Percentiles rank a stretch among this genome's conserved stretches.
Conservation (phyloP, 176 grass and related monocot genomes). For the Carex kokanica region DNA sequence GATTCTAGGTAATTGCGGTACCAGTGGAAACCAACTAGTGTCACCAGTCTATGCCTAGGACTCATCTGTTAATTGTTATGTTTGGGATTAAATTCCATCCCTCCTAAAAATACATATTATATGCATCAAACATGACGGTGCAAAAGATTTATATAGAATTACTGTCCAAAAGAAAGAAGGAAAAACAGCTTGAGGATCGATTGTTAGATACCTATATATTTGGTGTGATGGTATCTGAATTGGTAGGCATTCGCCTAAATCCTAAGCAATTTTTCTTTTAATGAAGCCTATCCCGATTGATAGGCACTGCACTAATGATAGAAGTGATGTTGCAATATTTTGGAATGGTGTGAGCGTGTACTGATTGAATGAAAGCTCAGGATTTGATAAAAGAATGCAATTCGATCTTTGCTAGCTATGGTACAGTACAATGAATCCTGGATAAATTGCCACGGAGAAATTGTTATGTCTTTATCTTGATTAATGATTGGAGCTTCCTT, state of each 20-base stretch:
- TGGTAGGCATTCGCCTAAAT: background rate
- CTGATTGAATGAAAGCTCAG: background rate
- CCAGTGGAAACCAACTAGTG: background rate
- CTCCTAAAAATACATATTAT: background rate
- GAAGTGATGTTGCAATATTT: no score
- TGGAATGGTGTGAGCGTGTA: no score
- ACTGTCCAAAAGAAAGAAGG: background rate
- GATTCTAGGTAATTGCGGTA: background rate
- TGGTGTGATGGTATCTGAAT: background rate
- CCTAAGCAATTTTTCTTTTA: background rate
- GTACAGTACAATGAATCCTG: background rate
- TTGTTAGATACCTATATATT: background rate
- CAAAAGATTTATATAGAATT: background rate
- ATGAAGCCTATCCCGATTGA: no score
- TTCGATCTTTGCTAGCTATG: background rate
- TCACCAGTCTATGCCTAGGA: background rate
- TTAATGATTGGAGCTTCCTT: slow-evolving; percentile 9
- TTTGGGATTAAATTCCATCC: background rate
- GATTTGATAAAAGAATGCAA: background rate
- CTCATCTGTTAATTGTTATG: background rate
- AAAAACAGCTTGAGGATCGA: background rate
- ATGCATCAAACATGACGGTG: background rate
- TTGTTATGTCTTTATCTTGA: background rate
- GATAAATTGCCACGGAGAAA: background rate
- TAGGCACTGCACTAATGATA: background rate